Evolutionary conservation across 2,329 filamentous ascomycete species (phyloP).

Genomic region (Helicocarpus griseus): DNA sequence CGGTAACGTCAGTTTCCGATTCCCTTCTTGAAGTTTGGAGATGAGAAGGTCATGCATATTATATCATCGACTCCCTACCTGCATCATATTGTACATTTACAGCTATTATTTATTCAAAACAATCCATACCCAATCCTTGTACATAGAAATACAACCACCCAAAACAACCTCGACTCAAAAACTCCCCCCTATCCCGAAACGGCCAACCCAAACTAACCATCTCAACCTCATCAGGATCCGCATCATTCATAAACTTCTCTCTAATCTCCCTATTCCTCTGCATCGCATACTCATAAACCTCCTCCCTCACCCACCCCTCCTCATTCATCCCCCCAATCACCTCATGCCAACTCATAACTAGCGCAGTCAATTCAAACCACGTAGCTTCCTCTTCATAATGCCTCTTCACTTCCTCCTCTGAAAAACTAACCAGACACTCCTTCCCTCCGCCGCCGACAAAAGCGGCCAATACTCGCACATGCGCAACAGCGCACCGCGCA

Average conservation of each 20-base stretch:
- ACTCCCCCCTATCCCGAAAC: conserved; percentile 11
- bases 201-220: conserved; percentile 7
- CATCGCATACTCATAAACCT: conserved; percentile 5
- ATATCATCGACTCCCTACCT: too few species aligned
- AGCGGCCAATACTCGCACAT: conserved; percentile 9
- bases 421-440: conserved; percentile 8
- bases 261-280: conserved; percentile 8
- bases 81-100: too few species aligned
- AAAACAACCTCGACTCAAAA: too few species aligned
- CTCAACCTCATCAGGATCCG: conserved; percentile 8
- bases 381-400: conserved; percentile 7
- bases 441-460: conserved; percentile 1
- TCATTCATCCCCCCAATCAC: conserved; percentile 9
- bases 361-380: conserved; percentile 7
- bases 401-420: conserved; percentile 6
- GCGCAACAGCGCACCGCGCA: conserved; percentile 14
- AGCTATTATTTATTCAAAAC: too few species aligned
- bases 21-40: too few species aligned
- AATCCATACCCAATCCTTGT: too few species aligned
- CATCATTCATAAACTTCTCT: background rate
- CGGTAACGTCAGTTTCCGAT: too few species aligned
- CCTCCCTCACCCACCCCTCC: conserved; percentile 9
- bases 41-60: too few species aligned
- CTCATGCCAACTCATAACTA: conserved; percentile 9
- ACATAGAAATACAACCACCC: too few species aligned